Evolutionary conservation across 2,329 filamentous ascomycete species (phyloP).

Genomic region (Harringtonia aguacate): DNA sequence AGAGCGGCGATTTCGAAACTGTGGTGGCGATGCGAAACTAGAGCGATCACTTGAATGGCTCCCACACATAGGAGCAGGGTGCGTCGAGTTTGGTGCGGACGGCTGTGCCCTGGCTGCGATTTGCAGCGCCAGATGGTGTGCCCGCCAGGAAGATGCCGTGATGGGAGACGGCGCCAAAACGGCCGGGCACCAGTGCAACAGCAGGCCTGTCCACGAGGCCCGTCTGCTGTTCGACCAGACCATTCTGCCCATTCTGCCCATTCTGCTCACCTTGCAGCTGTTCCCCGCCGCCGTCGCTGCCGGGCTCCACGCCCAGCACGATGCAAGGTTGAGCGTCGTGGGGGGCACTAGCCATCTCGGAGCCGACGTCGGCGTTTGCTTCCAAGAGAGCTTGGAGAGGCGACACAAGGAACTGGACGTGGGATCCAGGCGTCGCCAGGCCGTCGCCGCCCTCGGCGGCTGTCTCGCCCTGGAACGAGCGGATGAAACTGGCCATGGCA

Average conservation of each 20-base stretch:
- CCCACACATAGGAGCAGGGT: constrained; percentile 26
- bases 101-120: no score
- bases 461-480: constrained; percentile 29
- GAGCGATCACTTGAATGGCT: no score
- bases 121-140: neutral
- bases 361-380: no score
- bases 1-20: no score
- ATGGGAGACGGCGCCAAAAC: constrained; percentile 55
- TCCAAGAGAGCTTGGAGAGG: no score
- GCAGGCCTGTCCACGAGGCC: neutral
- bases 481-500: constrained; percentile 42
- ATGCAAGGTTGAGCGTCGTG: no score
- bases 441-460: constrained; percentile 33
- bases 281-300: no score
- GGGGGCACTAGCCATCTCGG: no score
- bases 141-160: constrained; percentile 42
- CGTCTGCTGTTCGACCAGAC: constrained; percentile 2
- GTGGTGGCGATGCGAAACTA: no score
- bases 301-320: no score
- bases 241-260: no score
- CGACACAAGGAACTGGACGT: constrained; percentile 53
- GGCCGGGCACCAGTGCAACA: constrained; percentile 17
- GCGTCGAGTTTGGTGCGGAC: constrained; percentile 35
- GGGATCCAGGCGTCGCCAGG: constrained; percentile 52
- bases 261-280: no score